Conservation (phyloP, 176 grass and related monocot genomes). For the Avena eriantha region DNA sequence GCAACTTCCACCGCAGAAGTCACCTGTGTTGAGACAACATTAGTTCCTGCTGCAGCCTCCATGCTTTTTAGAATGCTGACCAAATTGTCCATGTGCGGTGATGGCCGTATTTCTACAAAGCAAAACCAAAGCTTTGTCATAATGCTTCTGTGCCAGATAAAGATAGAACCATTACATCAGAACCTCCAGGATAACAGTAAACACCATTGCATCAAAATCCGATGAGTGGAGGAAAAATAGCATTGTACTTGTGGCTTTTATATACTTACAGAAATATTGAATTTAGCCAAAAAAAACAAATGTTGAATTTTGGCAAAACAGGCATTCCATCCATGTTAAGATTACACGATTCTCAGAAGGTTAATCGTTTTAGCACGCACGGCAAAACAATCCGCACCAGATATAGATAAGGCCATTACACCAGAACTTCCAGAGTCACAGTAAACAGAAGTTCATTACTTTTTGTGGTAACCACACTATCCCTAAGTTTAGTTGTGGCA, state of each 20-base stretch:
- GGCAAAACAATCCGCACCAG: too few relatives aligned
- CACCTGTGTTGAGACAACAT: conserved; percentile 65
- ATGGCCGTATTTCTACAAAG: conserved; percentile 70
- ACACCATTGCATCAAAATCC: not conserved
- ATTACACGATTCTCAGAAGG: too few relatives aligned
- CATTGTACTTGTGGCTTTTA: not conserved
- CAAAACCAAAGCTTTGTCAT: conserved; percentile 27
- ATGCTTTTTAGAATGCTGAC: conserved; percentile 85
- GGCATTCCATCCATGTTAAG: too few relatives aligned
- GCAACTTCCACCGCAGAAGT: conserved; percentile 7
- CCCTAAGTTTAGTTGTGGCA: too few relatives aligned
- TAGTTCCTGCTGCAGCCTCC: conserved; percentile 68
- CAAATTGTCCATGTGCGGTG: conserved; percentile 90
- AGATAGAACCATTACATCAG: not conserved
- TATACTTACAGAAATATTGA: not conserved
- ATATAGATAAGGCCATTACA: too few relatives aligned
- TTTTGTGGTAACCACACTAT: too few relatives aligned
- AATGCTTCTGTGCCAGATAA: not conserved
- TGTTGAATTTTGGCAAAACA: too few relatives aligned
- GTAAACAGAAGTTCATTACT: not conserved
- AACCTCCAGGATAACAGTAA: conserved; percentile 1
- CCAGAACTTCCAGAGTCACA: not conserved
- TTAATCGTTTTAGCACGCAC: too few relatives aligned
- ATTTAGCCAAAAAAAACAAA: too few relatives aligned
- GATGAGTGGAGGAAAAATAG: not conserved